Evolutionary conservation across 2,329 filamentous ascomycete species (phyloP), one percentile per base, ranked within the genome.

Genomic region (Ophiosphaerella herpotricha): DNA sequence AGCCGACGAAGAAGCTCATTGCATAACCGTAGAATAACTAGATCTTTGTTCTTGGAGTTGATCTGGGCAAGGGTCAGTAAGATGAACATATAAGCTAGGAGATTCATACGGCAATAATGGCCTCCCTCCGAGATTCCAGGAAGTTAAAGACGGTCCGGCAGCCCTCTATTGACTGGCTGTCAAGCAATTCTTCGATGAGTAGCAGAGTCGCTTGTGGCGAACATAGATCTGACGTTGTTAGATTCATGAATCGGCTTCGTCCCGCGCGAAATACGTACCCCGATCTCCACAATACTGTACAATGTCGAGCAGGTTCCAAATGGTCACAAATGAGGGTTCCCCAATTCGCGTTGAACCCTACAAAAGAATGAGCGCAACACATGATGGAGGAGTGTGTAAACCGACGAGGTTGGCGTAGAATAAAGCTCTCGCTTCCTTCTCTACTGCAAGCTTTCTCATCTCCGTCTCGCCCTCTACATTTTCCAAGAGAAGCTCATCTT

Each of bases 231-330:
- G 74, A 51, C 1, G 1, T n/a, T 7, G 41, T 66, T 41, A 65
- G 57, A 13, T 24, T 2, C 8, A 12, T 5, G 6, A 23, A 4
- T 7, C 5, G 21, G 14, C 8, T 36, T 13, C 4, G 6, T 24
- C 2, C 26, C 26, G 11, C 26, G 7, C 8, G 14, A 11, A 24
- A 69, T 79, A 86, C 76, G 81, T 82, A 79, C 87, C 88, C 68
- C 87, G 84, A 67, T 96, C 93, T 52, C 91, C 92, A 54, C 96
- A 85, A 33, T 95, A 86, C 1, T 89, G 88, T n/a, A 97, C 80
- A 36, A 97, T 85, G 68, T 99, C 95, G 49, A 99, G 83, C 5
- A 99, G 80, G 68, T 97, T 94, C 93, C 93, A 99, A 56, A 97
- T 84, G 52, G 85, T 83, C 42, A 91, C 86, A 66, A 97, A 96